A percentile compares a stretch with the other conserved stretches of the same genome.
phyloP scores from a whole-genome alignment of 495 filamentous ascomycete species.

The Aspergillus coremiiformis region DNA sequence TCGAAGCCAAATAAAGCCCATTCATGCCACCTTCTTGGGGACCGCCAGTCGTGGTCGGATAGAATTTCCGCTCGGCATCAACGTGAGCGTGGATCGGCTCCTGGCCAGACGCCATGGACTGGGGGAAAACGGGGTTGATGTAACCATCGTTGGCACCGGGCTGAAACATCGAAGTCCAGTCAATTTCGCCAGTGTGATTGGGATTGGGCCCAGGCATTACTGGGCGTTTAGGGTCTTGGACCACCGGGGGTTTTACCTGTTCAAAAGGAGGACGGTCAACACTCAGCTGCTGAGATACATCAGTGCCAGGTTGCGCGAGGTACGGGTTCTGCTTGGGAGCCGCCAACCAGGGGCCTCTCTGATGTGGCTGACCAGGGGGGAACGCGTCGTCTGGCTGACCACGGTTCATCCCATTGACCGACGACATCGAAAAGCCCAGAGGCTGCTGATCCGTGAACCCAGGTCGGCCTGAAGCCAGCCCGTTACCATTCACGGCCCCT shows the following conservation, averaged over 20 bases:
- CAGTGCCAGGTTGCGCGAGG: slow-evolving; percentile 37
- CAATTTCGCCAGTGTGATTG: slow-evolving; percentile 41
- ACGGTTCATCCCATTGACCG: slow-evolving; percentile 43
- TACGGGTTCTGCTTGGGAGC: slow-evolving; percentile 44
- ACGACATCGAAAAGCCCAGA: slow-evolving; percentile 39
- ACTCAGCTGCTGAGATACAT: slow-evolving; percentile 41
- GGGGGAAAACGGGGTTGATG: slow-evolving; percentile 53
- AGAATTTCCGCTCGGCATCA: slow-evolving; percentile 40
- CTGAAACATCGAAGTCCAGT: slow-evolving; percentile 71
- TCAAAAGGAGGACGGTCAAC: slow-evolving; percentile 42
- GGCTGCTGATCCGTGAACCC: slow-evolving; percentile 39
- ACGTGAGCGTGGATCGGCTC: slow-evolving; percentile 41
- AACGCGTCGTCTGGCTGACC: slow-evolving; percentile 35
- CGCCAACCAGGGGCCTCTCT: slow-evolving; percentile 40
- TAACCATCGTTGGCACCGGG: slow-evolving; percentile 55
- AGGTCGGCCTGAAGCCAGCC: slow-evolving; percentile 33
- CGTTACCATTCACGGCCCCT: slow-evolving; percentile 41
- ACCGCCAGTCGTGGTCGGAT: slow-evolving; percentile 37
- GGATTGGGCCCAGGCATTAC: slow-evolving; percentile 38
- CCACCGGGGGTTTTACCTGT: slow-evolving; percentile 43
- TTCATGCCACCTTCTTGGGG: slow-evolving; percentile 40
- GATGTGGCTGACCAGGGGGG: slow-evolving; percentile 31
- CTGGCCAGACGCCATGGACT: slow-evolving; percentile 41
- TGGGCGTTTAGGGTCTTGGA: slow-evolving; percentile 38
- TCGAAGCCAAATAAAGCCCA: slow-evolving; percentile 42